These are phyloP conservation scores for Pseudogymnoascus sp. DNA, from an alignment of 2,329 filamentous ascomycete species.

Conservation along the genomic window DNA sequence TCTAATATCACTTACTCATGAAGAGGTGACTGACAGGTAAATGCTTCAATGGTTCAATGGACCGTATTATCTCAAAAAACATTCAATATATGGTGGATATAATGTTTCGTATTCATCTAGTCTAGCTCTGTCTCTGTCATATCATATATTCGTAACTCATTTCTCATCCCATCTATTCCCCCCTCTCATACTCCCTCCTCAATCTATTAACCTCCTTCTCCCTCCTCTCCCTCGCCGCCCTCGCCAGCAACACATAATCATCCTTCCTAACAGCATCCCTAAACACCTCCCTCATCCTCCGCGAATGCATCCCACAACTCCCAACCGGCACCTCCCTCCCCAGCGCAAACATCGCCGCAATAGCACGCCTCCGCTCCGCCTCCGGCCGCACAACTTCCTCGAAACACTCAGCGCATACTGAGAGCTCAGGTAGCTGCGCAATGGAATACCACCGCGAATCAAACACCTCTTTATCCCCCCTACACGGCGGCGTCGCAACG, in stretches of 20 bases:
- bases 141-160: slow-evolving; percentile 1
- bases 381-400: slow-evolving; percentile 68
- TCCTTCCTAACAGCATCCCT: slow-evolving; percentile 53
- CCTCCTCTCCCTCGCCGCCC: slow-evolving; percentile 48
- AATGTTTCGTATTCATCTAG: background rate
- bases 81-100: background rate
- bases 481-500: slow-evolving; percentile 36
- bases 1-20: background rate
- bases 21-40: background rate
- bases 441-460: slow-evolving; percentile 70
- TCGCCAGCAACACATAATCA: slow-evolving; percentile 55
- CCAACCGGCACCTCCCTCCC: slow-evolving; percentile 45
- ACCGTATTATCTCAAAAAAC: background rate
- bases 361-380: slow-evolving; percentile 41
- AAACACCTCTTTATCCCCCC: slow-evolving; percentile 52
- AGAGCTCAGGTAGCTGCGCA: slow-evolving; percentile 64
- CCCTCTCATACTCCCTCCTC: slow-evolving; percentile 47
- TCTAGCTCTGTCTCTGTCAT: background rate
- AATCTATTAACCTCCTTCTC: slow-evolving; percentile 48
- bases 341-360: slow-evolving; percentile 57
- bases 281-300: slow-evolving; percentile 70
- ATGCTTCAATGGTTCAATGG: background rate
- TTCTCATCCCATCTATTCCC: slow-evolving; percentile 37
- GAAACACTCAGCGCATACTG: slow-evolving; percentile 82
- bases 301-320: slow-evolving; percentile 72